Base-by-base conservation (phyloP, 192 early-diverging fungal species). In the Entomortierella parvispora region DNA sequence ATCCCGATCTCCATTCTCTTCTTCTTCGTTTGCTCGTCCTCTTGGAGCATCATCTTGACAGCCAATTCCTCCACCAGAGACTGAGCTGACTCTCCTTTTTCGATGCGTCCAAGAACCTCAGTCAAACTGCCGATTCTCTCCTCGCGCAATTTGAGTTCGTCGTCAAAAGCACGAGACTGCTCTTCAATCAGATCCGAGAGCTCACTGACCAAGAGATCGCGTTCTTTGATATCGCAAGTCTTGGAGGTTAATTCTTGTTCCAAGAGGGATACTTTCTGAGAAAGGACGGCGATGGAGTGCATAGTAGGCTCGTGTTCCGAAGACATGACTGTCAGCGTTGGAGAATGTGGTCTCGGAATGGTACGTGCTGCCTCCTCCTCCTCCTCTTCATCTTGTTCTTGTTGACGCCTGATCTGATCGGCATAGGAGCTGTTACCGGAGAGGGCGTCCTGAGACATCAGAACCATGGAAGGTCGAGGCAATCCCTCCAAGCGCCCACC, bases 241-340 rank as follows among this genome's bases (percentile, higher is more conserved):
- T 64, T 77, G 60, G 74, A 68, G 10, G 65, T 63, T 4, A 77
- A 37, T 25, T 77, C 74, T 26, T 68, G 74, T 29, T 77, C 74
- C 0, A 77, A 54, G 1, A 77, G 56, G 0, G 74, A 77, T 0
- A 77, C 66, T 43, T 77, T 77, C 25, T 77, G 74, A 14, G 66
- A 68, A 3, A 77, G 61, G 12, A 77, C 65, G 9, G 74, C 64
- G 26, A 77, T 68, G 18, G 65, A 64, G 22, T 77, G 74, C 48
- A 77, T 34, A 0, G 53, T 49, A 8, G 74, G 74, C 25, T 77
- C 74, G 15, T 67, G 46, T 37, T 77, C 74, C 0, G 74, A 63
- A 10, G 74, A 77, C 9, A 68, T 25, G 28, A 67, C 49, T 6
- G 71, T 57, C 22, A 61, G 57, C n/a, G 71, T 34, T 7, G 71